phyloP scores from a whole-genome alignment of 805 yeast species.

The Yarrowia deformans region DNA sequence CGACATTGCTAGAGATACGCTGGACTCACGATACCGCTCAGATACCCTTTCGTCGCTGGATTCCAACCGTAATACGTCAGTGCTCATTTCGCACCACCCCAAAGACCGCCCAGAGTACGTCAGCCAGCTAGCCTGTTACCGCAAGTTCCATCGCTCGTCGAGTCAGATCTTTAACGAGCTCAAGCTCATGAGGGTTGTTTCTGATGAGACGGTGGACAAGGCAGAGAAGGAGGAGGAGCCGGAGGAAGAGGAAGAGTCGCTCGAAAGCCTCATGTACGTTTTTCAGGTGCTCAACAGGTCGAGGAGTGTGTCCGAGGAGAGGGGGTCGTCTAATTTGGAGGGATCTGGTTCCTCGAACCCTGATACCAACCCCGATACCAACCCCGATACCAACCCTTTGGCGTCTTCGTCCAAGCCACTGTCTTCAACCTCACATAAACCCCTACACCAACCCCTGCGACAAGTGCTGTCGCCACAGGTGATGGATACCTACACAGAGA shows the following conservation, averaged over 20 bases:
- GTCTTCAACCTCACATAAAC: too few relatives aligned
- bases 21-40: slow-evolving; percentile 19
- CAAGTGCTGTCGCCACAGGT: slow-evolving; percentile 16
- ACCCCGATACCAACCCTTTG: too few relatives aligned
- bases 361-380: too few relatives aligned
- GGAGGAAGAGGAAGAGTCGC: slow-evolving; percentile 8
- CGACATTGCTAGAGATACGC: slow-evolving; percentile 25
- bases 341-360: too few relatives aligned
- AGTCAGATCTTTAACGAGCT: slow-evolving; percentile 22
- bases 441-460: neutral
- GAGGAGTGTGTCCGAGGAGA: too few relatives aligned
- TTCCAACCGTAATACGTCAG: neutral
- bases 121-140: slow-evolving; percentile 29
- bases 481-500: slow-evolving; percentile 16
- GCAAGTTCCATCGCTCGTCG: slow-evolving; percentile 29
- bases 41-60: slow-evolving; percentile 8
- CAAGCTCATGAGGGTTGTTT: slow-evolving; percentile 7
- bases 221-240: neutral
- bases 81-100: slow-evolving; percentile 14
- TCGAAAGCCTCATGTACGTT: slow-evolving; percentile 23
- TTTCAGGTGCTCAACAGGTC: slow-evolving; percentile 8
- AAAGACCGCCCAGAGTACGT: slow-evolving; percentile 18
- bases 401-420: too few relatives aligned
- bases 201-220: neutral
- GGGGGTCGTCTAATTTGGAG: too few relatives aligned